Percentiles rank a stretch among this genome's conserved stretches.
phyloP scores from a whole-genome alignment of 495 filamentous ascomycete genomes.

The Podospora australis region DNA sequence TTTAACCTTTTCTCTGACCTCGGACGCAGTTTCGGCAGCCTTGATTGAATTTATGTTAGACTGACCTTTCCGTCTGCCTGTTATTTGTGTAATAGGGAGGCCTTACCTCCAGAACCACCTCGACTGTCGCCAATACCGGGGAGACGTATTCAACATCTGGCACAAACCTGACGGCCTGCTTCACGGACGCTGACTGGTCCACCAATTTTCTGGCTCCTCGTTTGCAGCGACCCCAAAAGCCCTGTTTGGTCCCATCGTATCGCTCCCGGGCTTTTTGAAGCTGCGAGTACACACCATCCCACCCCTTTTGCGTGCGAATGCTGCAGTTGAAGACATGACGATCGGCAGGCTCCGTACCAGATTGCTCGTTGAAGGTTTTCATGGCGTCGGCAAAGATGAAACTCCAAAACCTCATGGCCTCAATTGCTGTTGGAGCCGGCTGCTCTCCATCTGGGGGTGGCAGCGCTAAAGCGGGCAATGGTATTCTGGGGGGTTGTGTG shows the following conservation, averaged over 20 bases:
- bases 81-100: too few species aligned
- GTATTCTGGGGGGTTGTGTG: too few species aligned
- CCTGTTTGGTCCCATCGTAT: not conserved
- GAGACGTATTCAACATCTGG: not conserved
- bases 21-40: not conserved
- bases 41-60: too few species aligned
- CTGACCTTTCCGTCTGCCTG: too few species aligned
- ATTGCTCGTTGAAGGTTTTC: too few species aligned
- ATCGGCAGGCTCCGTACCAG: too few species aligned
- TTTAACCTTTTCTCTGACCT: not conserved
- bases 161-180: not conserved
- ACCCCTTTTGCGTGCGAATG: not conserved
- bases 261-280: not conserved
- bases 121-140: not conserved
- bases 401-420: too few species aligned
- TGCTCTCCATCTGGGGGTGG: too few species aligned
- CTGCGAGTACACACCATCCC: not conserved
- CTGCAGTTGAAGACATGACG: too few species aligned
- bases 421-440: too few species aligned
- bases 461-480: too few species aligned
- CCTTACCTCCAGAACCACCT: not conserved
- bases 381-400: too few species aligned
- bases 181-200: not conserved
- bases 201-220: not conserved
- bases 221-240: not conserved